These are phyloP conservation scores for Saccharomycopsis hybrid DNA, from an alignment of 1,139 yeast genomes.

Conservation along the genomic window DNA sequence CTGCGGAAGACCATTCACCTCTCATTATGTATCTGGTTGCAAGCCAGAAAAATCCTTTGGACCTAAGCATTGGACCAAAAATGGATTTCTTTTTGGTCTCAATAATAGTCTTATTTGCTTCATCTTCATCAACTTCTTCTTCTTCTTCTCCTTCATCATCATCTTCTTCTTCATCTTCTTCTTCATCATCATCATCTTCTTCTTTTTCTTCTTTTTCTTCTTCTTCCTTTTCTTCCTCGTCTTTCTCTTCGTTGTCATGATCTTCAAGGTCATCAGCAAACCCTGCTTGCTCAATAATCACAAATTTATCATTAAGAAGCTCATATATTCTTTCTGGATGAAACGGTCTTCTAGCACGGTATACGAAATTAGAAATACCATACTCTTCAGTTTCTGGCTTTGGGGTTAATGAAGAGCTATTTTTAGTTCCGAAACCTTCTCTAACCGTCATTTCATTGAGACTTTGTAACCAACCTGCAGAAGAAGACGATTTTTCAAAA, in stretches of 20 bases:
- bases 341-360: constrained; percentile 36
- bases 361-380: constrained; percentile 39
- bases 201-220: neutral
- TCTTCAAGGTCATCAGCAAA: constrained; percentile 11
- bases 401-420: constrained; percentile 25
- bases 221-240: constrained; percentile 7
- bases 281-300: constrained; percentile 27
- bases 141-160: constrained; percentile 22
- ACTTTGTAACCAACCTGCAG: constrained; percentile 44
- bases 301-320: constrained; percentile 33
- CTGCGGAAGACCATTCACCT: constrained; percentile 41
- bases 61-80: constrained; percentile 35
- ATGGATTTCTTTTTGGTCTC: constrained; percentile 33
- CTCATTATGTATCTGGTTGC: constrained; percentile 37
- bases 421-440: constrained; percentile 32
- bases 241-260: too few species aligned
- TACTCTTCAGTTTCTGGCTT: constrained; percentile 35
- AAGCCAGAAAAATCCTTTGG: constrained; percentile 44
- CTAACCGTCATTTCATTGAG: constrained; percentile 36
- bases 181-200: constrained; percentile 22
- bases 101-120: constrained; percentile 26
- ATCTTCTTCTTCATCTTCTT: constrained; percentile 3
- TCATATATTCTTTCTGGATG: constrained; percentile 38
- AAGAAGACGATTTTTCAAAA: constrained; percentile 37
- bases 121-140: constrained; percentile 24